These are phyloP conservation scores for Penicillium sumatraense DNA, from an alignment of 2,329 filamentous ascomycete genomes.

Conservation along the genomic window DNA sequence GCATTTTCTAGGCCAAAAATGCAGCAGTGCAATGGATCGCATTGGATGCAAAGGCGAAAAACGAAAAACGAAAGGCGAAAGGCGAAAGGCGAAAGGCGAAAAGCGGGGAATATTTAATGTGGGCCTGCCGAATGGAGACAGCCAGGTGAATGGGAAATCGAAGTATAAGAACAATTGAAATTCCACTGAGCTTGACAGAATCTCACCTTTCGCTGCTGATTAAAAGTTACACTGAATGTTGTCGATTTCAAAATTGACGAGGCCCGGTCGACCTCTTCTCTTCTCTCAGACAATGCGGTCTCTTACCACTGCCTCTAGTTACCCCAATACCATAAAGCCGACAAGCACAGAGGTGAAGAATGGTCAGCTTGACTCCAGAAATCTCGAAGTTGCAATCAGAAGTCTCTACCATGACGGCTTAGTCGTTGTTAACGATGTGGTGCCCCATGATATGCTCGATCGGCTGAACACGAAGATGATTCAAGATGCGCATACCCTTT, in stretches of 20 bases:
- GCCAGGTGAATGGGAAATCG: neutral
- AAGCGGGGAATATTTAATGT: neutral
- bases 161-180: neutral
- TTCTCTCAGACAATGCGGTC: slow-evolving; percentile 1
- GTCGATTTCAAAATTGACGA: neutral
- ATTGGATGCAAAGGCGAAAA: neutral
- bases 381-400: slow-evolving; percentile 61
- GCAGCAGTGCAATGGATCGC: neutral
- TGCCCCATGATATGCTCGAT: slow-evolving; percentile 59
- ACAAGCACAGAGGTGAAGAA: slow-evolving; percentile 48
- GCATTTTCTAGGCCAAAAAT: neutral
- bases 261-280: neutral
- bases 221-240: neutral
- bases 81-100: slow-evolving; percentile 10
- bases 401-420: slow-evolving; percentile 59
- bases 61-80: slow-evolving; percentile 3
- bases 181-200: neutral
- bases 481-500: slow-evolving; percentile 58
- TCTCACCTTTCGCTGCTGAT: neutral
- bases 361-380: slow-evolving; percentile 50
- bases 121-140: neutral
- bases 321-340: slow-evolving; percentile 42
- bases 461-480: slow-evolving; percentile 64
- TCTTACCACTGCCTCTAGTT: slow-evolving; percentile 5
- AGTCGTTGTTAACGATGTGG: slow-evolving; percentile 60